Base-by-base conservation (phyloP, 345 rosid species). In the Eucalyptus urophylla region DNA sequence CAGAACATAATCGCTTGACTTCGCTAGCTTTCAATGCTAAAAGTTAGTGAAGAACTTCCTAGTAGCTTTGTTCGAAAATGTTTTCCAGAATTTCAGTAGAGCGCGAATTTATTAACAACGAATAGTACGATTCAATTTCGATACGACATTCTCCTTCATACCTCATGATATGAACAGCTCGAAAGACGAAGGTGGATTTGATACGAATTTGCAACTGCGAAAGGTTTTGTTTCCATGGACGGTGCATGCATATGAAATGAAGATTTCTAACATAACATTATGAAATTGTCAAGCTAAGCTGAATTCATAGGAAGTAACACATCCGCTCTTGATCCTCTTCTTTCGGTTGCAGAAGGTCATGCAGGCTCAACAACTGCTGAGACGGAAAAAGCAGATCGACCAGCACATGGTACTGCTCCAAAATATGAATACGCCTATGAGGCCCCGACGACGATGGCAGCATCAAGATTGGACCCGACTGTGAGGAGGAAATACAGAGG, bases 401-500 rank as follows among this genome's bases (percentile, higher is more conserved):
- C 83, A 24, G 27, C 49, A 49, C 49, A 86, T 58, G 58, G 25
- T 51, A 14, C 86, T 49, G 31, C 86, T 53, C 87, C 86, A 88
- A 89, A 88, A 49, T 95, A 95, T 37, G 99, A 94, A 72, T 95
- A 95, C 87, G 88, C 62, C n/a, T 67, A 49, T 40, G 58, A 80
- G 50, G 11, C 53, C 85, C 87, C 89, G 86, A 58, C 62, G 91
- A 86, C 22, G 62, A 22, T 25, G 29, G 24, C 14, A 2, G 15
- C 40, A 86, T 69, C 87, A 89, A 67, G 92, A 80, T 31, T 24
- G 43, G 51, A 21, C 6, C 44, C 89, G 72, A 95, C 94, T 87
- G 93, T 95, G 16, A 87, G 93, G 49, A 93, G 99, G 76, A 95
- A 92, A 91, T 97, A 96, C 89, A 92, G 99, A 62, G 99, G 99